Base-by-base conservation (phyloP, 805 yeast species). In the Tanozyma kutaoensis region DNA sequence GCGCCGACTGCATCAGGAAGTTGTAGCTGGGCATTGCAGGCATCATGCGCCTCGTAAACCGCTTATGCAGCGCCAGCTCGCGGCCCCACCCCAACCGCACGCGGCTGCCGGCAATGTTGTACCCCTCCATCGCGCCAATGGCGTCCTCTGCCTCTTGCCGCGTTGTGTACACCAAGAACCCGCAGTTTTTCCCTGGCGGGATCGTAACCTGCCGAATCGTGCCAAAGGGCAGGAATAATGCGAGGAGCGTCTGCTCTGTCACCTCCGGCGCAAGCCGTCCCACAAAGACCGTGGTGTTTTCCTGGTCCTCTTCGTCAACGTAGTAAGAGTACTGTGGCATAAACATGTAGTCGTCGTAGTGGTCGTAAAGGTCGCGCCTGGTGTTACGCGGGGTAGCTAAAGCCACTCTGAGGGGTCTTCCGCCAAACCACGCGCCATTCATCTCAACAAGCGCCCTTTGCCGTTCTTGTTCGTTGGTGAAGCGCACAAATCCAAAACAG, bases 81-180 rank as follows among this genome's bases (percentile, higher is more conserved):
- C 84, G 66, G 17, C 95, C 95, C 95, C 95, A 85, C 28, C 88
- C 76, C 31, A 85, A 64, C 40, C 94, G 63, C 26, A 85, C 74
- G 34, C 88, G 66, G 31, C 81, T 76, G 31, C 81, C 85, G 27
- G 86, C 88, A 39, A 85, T 76, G 20, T 84, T 82, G 46, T 73
- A 81, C 8, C 94, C 94, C 52, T 85, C 94, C 93, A 85, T 78
- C 36, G 76, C 78, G 20, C 70, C 62, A 35, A 85, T 79, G 8
- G 95, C 93, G 29, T 65, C 65, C 51, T 86, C 95, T 2, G 95
- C 95, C 38, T 81, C 73, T 24, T 72, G 71, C 31, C 94, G 62
- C 28, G 76, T 70, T 22, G 72, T 69, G 47, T 69, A 85, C 50
- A 81, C 93, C 28, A 85, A 84, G 54, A 86, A 84, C 1, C 94